phyloP scores from a whole-genome alignment of 1,284 basidiomycete genomes.

The Fistulina hepatica region DNA sequence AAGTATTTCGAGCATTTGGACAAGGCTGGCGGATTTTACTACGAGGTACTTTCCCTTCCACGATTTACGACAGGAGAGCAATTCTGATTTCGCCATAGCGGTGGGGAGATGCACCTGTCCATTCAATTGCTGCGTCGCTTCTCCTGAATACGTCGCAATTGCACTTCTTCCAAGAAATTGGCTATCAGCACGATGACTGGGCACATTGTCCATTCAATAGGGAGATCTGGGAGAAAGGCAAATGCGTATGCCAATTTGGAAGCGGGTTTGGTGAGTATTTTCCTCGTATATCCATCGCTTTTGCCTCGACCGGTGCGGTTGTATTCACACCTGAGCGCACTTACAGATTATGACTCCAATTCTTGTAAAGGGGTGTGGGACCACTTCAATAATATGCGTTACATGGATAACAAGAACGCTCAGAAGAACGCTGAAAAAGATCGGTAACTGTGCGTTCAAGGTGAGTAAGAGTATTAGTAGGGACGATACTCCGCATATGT shows the following conservation, averaged over 20 bases:
- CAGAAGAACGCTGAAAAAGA: too few relatives aligned
- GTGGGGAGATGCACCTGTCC: slow-evolving; percentile 77
- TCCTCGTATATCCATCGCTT: neutral
- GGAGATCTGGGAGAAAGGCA: neutral
- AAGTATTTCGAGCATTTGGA: slow-evolving; percentile 70
- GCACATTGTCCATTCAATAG: neutral
- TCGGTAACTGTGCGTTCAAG: too few relatives aligned
- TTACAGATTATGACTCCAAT: slow-evolving; percentile 1
- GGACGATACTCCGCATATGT: too few relatives aligned
- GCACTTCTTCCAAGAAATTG: slow-evolving; percentile 59
- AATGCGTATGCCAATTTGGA: neutral
- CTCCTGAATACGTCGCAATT: slow-evolving; percentile 53
- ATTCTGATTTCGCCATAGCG: slow-evolving; percentile 25
- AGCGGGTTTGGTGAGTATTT: slow-evolving; percentile 1
- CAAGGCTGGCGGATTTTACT: slow-evolving; percentile 64
- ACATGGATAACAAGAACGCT: too few relatives aligned
- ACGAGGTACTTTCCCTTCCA: slow-evolving; percentile 39
- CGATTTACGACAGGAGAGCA: neutral
- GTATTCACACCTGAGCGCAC: too few relatives aligned
- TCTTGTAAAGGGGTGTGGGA: slow-evolving; percentile 4
- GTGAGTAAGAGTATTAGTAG: too few relatives aligned
- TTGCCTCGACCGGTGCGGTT: too few relatives aligned
- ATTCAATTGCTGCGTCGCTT: slow-evolving; percentile 61
- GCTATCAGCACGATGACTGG: slow-evolving; percentile 35
- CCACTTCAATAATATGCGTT: too few relatives aligned